Evolutionary conservation across 2,329 filamentous ascomycete species (phyloP).

Genomic region (Coniochaeta sp.): DNA sequence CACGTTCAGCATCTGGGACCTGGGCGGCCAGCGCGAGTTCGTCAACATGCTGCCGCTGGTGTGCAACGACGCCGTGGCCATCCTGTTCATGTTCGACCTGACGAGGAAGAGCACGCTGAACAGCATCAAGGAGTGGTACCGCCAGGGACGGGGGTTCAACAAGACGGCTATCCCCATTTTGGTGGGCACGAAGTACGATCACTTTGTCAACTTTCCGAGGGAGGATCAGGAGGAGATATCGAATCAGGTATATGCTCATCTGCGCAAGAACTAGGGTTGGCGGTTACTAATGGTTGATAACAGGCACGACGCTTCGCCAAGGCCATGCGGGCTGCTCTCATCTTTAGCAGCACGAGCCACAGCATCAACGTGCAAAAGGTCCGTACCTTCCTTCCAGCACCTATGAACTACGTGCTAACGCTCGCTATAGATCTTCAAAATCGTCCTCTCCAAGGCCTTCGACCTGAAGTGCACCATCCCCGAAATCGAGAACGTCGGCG

Average conservation of each 20-base stretch:
- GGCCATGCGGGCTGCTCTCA: conserved; percentile 94
- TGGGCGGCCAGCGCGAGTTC: conserved; percentile 96
- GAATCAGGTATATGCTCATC: conserved; percentile 60
- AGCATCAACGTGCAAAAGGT: conserved; percentile 99
- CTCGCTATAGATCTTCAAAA: conserved; percentile 84
- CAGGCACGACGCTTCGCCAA: conserved; percentile 93
- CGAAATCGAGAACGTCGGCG: conserved; percentile 96
- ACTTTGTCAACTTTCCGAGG: conserved; percentile 96
- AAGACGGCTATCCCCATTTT: conserved; percentile 98
- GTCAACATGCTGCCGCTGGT: conserved; percentile 99
- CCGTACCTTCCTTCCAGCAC: conserved; percentile 16
- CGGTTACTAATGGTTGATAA: conserved; percentile 8
- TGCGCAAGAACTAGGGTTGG: not conserved
- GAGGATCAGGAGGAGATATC: conserved; percentile 99
- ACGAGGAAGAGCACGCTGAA: conserved; percentile 97
- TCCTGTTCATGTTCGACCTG: conserved; percentile 99
- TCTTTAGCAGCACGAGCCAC: conserved; percentile 98
- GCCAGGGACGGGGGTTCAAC: conserved; percentile 96
- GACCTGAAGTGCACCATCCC: conserved; percentile 98
- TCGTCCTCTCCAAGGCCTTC: conserved; percentile 96
- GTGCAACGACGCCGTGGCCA: conserved; percentile 97
- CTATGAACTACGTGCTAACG: no score
- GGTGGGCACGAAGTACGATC: conserved; percentile 97
- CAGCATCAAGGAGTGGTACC: conserved; percentile 99
- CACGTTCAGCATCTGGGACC: conserved; percentile 98